These are phyloP conservation scores for Solanum pimpinellifolium DNA, from an alignment of 257 asterid species.

Conservation along the genomic window DNA sequence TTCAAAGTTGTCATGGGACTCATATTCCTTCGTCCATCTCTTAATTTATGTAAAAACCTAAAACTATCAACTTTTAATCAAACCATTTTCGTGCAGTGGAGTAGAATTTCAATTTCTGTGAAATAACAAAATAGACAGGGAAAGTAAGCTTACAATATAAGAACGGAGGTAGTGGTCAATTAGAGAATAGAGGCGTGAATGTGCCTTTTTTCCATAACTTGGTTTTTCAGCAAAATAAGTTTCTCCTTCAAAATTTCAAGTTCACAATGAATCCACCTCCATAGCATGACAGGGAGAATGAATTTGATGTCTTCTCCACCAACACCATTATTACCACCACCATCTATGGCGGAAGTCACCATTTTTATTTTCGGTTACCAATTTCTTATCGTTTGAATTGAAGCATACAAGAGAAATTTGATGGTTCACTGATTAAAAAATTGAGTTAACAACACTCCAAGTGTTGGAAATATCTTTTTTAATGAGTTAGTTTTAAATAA, in stretches of 20 bases:
- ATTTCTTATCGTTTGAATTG: too few relatives aligned
- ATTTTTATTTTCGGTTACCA: too few relatives aligned
- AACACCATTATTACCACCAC: too few relatives aligned
- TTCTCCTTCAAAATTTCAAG: slow-evolving; percentile 14
- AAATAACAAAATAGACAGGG: background rate
- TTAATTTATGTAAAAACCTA: slow-evolving; percentile 52
- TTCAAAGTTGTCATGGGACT: slow-evolving; percentile 16
- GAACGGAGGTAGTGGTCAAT: slow-evolving; percentile 31
- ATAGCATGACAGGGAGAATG: too few relatives aligned
- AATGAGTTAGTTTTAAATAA: too few relatives aligned
- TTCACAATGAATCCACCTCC: background rate
- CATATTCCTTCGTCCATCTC: slow-evolving; percentile 38
- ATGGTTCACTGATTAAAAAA: too few relatives aligned
- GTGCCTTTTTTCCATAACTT: background rate
- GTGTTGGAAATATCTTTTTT: too few relatives aligned
- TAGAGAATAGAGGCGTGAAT: slow-evolving; percentile 34
- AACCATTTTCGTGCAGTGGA: slow-evolving; percentile 28
- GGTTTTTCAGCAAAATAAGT: background rate
- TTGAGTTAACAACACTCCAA: too few relatives aligned
- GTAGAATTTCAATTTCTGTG: background rate
- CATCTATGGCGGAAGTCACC: too few relatives aligned
- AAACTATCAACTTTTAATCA: background rate
- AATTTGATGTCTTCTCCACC: too few relatives aligned
- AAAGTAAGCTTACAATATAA: slow-evolving; percentile 19
- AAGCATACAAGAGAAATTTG: too few relatives aligned